These are phyloP conservation scores for Corrigiola litoralis DNA, from an alignment of 179 eudicot species.

Conservation along the genomic window DNA sequence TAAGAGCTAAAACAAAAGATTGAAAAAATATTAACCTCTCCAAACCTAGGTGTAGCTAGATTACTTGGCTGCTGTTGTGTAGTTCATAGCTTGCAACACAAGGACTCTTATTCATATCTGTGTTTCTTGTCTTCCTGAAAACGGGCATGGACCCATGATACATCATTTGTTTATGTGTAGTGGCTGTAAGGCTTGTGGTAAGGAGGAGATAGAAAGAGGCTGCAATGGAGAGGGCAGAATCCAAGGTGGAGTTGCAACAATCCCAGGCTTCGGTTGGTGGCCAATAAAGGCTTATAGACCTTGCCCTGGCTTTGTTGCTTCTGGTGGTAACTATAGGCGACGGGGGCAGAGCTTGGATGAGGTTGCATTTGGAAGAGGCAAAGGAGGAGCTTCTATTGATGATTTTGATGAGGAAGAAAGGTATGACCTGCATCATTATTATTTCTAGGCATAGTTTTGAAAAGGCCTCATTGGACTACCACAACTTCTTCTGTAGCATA, in stretches of 20 bases:
- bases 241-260: slow-evolving; percentile 80
- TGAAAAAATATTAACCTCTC: too few relatives aligned
- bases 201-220: slow-evolving; percentile 54
- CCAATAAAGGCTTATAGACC: slow-evolving; percentile 90
- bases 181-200: slow-evolving; percentile 79
- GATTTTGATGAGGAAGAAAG: slow-evolving; percentile 29
- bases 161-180: slow-evolving; percentile 18
- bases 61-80: too few relatives aligned
- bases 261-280: slow-evolving; percentile 95
- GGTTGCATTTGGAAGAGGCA: slow-evolving; percentile 57
- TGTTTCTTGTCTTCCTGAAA: too few relatives aligned
- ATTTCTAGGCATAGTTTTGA: background rate
- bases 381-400: slow-evolving; percentile 20
- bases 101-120: too few relatives aligned
- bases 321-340: slow-evolving; percentile 78
- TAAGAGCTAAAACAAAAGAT: too few relatives aligned
- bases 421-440: slow-evolving; percentile 18
- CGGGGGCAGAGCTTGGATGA: slow-evolving; percentile 90
- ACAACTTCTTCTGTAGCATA: too few relatives aligned
- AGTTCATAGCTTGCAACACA: too few relatives aligned
- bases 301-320: slow-evolving; percentile 69
- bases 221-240: slow-evolving; percentile 87
- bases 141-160: too few relatives aligned
- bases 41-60: too few relatives aligned
- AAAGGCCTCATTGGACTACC: too few relatives aligned